Base-by-base conservation (phyloP, 2,329 filamentous ascomycete species). In the Ceratocystiopsis sp. region DNA sequence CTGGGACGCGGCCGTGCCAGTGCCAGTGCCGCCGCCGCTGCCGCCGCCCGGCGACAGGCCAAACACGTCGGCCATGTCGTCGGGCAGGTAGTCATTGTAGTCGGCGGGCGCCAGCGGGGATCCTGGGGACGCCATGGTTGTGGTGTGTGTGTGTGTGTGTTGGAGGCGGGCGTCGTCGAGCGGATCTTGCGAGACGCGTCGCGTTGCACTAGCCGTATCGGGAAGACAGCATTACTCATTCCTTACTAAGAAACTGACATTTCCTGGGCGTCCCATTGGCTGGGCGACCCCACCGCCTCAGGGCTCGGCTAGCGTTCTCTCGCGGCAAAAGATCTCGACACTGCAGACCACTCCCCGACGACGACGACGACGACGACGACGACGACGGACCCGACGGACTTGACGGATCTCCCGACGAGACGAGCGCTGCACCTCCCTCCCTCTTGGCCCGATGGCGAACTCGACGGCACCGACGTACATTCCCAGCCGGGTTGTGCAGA, bases 401-500 rank as follows among this genome's bases (percentile, higher is more conserved):
- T n/a, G n/a, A n/a, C n/a, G n/a, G n/a, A n/a, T n/a, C n/a, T n/a
- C n/a, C n/a, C n/a, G n/a, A n/a, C n/a, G n/a, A n/a, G n/a, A n/a
- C n/a, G 38, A 34, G 45, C 29, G 40, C 34, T 41, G 38, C 41
- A 47, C 42, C 41, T 46, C 35, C 18, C n/a, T 35, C 33, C 37
- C n/a, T 38, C 17, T 37, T 19, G 53, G 38, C 25, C 35, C 40
- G 47, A 67, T 66, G 63, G 58, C 64, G 52, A 63, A 50, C 48
- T 46, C 57, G 43, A 52, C 55, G 14, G 46, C 56, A 35, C 55
- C 56, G 54, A 65, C 65, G 25, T 71, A 78, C 56, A 72, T 84
- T 51, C 80, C 82, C 46, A 79, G 81, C 59, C 93, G 91, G 75
- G 72, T 77, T 59, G 66, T 86, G 54, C 71, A 79, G 60, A 84